Conservation (phyloP, 345 rosid species). For the Psidium friedrichsthalianum region DNA sequence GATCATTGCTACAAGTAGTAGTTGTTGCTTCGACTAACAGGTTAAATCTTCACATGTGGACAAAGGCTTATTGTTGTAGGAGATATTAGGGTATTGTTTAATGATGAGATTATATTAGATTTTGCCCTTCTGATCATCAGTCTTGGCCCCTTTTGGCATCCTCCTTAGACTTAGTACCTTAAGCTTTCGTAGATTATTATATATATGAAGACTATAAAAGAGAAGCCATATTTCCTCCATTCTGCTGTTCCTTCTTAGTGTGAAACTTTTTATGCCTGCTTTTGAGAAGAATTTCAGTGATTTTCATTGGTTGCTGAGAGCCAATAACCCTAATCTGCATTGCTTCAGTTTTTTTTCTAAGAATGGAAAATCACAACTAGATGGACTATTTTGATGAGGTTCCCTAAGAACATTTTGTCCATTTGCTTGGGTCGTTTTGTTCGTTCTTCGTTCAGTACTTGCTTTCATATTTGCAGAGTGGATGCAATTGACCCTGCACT, state of each 20-base stretch:
- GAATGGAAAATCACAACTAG: background rate
- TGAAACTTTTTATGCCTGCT: background rate
- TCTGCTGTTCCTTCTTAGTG: background rate
- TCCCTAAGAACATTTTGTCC: background rate
- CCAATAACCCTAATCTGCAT: background rate
- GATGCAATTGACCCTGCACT: slow-evolving; percentile 78
- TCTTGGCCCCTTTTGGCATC: background rate
- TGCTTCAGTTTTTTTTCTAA: background rate
- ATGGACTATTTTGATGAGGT: background rate
- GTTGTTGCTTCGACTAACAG: slow-evolving; percentile 93
- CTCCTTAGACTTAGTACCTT: background rate
- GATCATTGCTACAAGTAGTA: slow-evolving; percentile 37
- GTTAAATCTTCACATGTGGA: slow-evolving; percentile 19
- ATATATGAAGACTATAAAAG: background rate
- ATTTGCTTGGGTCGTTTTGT: background rate
- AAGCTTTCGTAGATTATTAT: background rate
- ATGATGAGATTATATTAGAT: background rate
- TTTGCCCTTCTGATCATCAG: background rate
- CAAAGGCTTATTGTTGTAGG: background rate
- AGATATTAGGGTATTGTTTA: background rate
- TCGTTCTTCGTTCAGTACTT: background rate
- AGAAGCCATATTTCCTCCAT: background rate
- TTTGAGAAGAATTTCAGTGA: background rate
- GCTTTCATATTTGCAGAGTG: slow-evolving; percentile 20
- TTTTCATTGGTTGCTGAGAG: background rate